Conservation (phyloP, 495 filamentous ascomycete genomes). For the Hypoxylon intermedium region DNA sequence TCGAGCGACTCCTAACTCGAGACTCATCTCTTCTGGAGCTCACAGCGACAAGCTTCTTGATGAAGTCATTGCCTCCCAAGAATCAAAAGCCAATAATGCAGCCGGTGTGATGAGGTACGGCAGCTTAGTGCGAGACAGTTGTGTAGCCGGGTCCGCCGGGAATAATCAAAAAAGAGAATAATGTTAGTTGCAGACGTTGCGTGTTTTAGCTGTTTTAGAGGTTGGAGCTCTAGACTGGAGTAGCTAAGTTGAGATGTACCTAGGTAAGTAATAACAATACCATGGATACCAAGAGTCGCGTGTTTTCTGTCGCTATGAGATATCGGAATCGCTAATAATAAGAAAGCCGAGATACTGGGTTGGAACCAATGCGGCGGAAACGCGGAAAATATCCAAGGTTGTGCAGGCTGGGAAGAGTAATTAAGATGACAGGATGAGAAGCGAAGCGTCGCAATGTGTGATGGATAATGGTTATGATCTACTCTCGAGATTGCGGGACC, state of each 20-base stretch:
- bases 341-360: constrained; percentile 19
- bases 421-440: constrained; percentile 19
- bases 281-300: constrained; percentile 1
- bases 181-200: constrained; percentile 7
- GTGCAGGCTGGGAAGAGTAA: constrained; percentile 4
- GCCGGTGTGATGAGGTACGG: constrained; percentile 16
- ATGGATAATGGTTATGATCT: constrained; percentile 19
- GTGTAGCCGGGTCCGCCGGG: constrained; percentile 27
- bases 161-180: constrained; percentile 30
- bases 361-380: constrained; percentile 24
- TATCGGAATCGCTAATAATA: constrained; percentile 22
- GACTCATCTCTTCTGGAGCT: constrained; percentile 19
- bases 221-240: too few species aligned
- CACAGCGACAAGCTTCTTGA: constrained; percentile 7
- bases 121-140: constrained; percentile 17
- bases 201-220: constrained; percentile 8
- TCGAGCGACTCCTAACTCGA: constrained; percentile 15
- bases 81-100: constrained; percentile 1
- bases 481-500: constrained; percentile 27
- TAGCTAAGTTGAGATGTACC: neutral
- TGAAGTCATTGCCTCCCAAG: constrained; percentile 20
- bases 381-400: constrained; percentile 33
- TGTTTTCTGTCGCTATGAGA: neutral
- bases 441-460: constrained; percentile 13
- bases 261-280: constrained; percentile 10